Percentiles rank a stretch among this genome's conserved stretches.
These are phyloP conservation scores for Sphaerulina populicola DNA, from an alignment of 2,329 filamentous ascomycete species.

Conservation along the genomic window DNA sequence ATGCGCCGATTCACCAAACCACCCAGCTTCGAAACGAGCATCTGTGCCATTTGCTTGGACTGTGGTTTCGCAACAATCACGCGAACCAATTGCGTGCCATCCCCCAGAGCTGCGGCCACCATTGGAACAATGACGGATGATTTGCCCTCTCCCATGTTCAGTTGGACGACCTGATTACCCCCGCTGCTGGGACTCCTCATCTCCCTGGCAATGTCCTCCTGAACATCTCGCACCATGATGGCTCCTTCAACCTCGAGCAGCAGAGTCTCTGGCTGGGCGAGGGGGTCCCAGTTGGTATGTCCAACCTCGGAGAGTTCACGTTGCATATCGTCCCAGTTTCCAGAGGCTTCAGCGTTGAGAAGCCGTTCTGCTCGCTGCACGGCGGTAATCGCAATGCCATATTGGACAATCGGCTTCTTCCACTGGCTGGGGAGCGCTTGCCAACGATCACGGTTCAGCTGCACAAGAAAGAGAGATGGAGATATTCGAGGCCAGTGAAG, in stretches of 20 bases:
- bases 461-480: conserved; percentile 2
- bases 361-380: conserved; percentile 44
- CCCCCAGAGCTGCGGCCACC: conserved; percentile 41
- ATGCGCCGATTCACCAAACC: conserved; percentile 48
- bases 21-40: conserved; percentile 49
- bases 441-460: conserved; percentile 3
- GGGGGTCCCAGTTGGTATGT: conserved; percentile 50
- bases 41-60: conserved; percentile 50
- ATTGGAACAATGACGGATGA: conserved; percentile 61
- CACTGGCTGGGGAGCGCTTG: not conserved
- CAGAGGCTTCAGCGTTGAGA: not conserved
- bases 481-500: conserved; percentile 10
- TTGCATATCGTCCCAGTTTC: conserved; percentile 19
- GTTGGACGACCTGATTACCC: conserved; percentile 51
- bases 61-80: conserved; percentile 51
- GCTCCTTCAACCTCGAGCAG: conserved; percentile 59
- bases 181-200: conserved; percentile 45
- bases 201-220: conserved; percentile 53
- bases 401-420: conserved; percentile 32
- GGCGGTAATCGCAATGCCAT: conserved; percentile 39
- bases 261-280: conserved; percentile 52
- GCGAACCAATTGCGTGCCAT: conserved; percentile 42
- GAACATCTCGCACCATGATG: conserved; percentile 52
- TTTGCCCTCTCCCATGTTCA: conserved; percentile 67
- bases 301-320: conserved; percentile 45